phyloP scores from a whole-genome alignment of 169 alveolate species.

The Plasmodium gonderi region DNA sequence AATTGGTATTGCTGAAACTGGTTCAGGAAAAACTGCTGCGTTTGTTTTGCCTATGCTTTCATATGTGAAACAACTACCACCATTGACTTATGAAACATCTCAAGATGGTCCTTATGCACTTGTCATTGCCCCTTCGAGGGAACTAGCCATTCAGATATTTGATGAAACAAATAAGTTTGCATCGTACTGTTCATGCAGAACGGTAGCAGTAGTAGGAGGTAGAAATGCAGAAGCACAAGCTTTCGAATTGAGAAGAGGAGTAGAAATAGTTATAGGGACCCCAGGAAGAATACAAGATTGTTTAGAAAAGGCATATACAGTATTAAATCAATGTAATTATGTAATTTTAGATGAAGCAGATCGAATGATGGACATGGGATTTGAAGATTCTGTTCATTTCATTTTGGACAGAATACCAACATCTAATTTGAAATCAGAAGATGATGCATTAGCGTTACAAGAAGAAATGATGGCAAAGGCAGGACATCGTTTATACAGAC shows the following conservation, averaged over 20 bases:
- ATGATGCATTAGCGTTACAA: constrained; percentile 88
- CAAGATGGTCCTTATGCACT: constrained; percentile 97
- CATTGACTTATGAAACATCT: constrained; percentile 90
- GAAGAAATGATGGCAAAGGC: constrained; percentile 90
- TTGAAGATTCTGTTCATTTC: constrained; percentile 94
- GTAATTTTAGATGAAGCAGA: constrained; percentile 98
- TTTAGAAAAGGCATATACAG: constrained; percentile 92
- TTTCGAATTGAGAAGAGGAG: constrained; percentile 93
- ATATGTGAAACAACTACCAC: constrained; percentile 91
- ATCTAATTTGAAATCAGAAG: constrained; percentile 87
- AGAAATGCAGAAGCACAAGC: constrained; percentile 94
- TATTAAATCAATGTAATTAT: constrained; percentile 93
- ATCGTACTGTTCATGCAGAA: constrained; percentile 85
- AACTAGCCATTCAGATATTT: constrained; percentile 94
- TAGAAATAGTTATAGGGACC: constrained; percentile 97
- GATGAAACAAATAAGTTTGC: constrained; percentile 93
- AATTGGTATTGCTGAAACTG: constrained; percentile 99
- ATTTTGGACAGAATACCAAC: constrained; percentile 93
- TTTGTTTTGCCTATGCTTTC: constrained; percentile 96
- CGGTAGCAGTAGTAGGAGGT: constrained; percentile 97
- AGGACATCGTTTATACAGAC: constrained; percentile 90
- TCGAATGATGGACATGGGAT: constrained; percentile 97
- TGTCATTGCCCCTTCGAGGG: constrained; percentile 96
- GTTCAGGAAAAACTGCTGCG: constrained; percentile 97
- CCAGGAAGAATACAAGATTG: constrained; percentile 98